phyloP scores from a whole-genome alignment of 129 eudicot genomes.

The Apium graveolens region DNA sequence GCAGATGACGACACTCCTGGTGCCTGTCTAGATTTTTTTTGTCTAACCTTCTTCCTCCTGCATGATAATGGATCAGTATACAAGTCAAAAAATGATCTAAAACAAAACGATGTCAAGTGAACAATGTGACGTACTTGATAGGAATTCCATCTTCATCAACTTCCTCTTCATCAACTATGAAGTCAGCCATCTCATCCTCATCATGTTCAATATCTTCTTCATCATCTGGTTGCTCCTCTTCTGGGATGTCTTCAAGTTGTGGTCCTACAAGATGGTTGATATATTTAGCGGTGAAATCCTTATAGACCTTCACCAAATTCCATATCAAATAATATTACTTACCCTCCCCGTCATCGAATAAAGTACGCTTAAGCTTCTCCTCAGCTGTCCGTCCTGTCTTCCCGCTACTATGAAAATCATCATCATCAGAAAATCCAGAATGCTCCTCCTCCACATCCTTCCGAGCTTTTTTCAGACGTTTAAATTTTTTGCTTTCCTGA shows the following conservation, averaged over 20 bases:
- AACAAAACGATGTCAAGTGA: background rate
- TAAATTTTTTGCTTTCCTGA: conserved; percentile 57
- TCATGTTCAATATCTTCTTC: conserved; percentile 31
- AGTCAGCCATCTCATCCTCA: conserved; percentile 66
- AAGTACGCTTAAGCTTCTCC: conserved; percentile 47
- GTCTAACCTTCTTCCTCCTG: conserved; percentile 43
- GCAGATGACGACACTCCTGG: conserved; percentile 38
- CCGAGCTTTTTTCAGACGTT: conserved; percentile 46
- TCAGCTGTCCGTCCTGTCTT: conserved; percentile 28
- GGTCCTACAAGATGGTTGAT: conserved; percentile 19
- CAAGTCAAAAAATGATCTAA: background rate
- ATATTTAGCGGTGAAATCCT: background rate
- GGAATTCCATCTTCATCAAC: conserved; percentile 24
- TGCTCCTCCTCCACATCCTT: conserved; percentile 29
- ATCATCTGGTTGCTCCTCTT: conserved; percentile 36
- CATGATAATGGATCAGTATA: conserved; percentile 13
- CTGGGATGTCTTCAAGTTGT: conserved; percentile 30
- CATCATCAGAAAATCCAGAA: conserved; percentile 33
- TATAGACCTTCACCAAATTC: background rate
- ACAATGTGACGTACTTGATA: conserved; percentile 17
- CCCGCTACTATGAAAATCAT: conserved; percentile 23
- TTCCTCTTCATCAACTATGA: conserved; percentile 48
- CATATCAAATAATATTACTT: conserved; percentile 23
- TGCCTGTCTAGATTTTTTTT: conserved; percentile 45
- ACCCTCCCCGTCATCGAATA: conserved; percentile 82